Evolutionary conservation across 768 basidiomycete species (phyloP).

Genomic region (Pleurotus citrinopileatus): DNA sequence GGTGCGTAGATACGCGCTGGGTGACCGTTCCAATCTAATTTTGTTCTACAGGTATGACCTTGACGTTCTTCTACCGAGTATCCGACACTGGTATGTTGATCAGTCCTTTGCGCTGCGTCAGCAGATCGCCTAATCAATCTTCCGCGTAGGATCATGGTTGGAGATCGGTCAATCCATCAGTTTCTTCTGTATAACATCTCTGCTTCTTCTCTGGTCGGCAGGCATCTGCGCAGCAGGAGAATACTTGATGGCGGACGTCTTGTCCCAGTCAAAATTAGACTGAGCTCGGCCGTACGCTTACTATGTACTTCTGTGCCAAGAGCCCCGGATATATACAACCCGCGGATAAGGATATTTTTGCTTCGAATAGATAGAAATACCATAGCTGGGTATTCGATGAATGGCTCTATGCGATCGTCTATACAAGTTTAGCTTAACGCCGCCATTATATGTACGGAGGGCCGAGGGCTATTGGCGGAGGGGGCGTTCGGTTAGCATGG

Average conservation of each 20-base stretch:
- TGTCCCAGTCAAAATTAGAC: slow-evolving; percentile 1
- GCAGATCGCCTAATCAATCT: neutral
- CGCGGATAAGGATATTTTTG: neutral
- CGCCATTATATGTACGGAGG: slow-evolving; percentile 47
- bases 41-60: slow-evolving; percentile 63
- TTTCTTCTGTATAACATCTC: slow-evolving; percentile 82
- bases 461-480: slow-evolving; percentile 37
- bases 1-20: slow-evolving; percentile 32
- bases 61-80: slow-evolving; percentile 82
- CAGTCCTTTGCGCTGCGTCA: too few species aligned
- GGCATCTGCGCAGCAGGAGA: slow-evolving; percentile 75
- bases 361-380: neutral
- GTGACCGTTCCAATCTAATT: neutral
- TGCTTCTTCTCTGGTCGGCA: slow-evolving; percentile 77
- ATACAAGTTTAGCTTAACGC: neutral
- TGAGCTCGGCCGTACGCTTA: neutral
- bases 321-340: neutral
- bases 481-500: neutral
- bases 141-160: slow-evolving; percentile 68
- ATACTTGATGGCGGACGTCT: slow-evolving; percentile 53
- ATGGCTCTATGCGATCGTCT: neutral
- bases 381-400: neutral
- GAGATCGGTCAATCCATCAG: slow-evolving; percentile 88
- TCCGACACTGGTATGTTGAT: slow-evolving; percentile 66
- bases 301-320: too few species aligned